phyloP scores from a whole-genome alignment of 1,139 yeast species.

The Ogataea hybrid region DNA sequence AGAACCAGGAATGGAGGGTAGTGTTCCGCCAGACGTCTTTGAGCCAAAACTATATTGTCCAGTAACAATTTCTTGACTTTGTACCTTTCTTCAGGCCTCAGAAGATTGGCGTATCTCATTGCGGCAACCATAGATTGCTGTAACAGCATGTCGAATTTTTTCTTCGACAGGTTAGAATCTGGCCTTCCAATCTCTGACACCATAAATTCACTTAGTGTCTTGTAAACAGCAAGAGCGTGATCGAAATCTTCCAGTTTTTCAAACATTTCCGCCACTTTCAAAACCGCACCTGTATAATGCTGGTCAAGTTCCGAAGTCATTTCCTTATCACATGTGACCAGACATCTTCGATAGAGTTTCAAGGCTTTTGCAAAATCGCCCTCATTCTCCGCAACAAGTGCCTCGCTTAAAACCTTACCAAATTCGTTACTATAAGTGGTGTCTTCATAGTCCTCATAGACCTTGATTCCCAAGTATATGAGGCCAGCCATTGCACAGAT shows the following conservation, averaged over 20 bases:
- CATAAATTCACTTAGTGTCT: slow-evolving; percentile 20
- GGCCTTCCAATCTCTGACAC: slow-evolving; percentile 5
- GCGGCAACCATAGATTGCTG: slow-evolving; percentile 24
- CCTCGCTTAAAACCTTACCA: slow-evolving; percentile 16
- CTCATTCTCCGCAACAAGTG: slow-evolving; percentile 20
- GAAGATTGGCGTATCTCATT: slow-evolving; percentile 24
- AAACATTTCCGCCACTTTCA: slow-evolving; percentile 82
- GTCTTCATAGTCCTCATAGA: slow-evolving; percentile 9
- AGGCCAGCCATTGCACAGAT: background rate
- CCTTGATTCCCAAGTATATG: background rate
- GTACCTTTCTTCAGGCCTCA: slow-evolving; percentile 18
- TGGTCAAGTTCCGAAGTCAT: slow-evolving; percentile 54
- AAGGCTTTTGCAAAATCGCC: slow-evolving; percentile 24
- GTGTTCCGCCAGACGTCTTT: slow-evolving; percentile 21
- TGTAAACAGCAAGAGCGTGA: slow-evolving; percentile 27
- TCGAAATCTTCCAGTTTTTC: slow-evolving; percentile 27
- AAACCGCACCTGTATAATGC: slow-evolving; percentile 79
- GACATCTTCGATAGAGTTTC: slow-evolving; percentile 18
- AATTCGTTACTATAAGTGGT: slow-evolving; percentile 13
- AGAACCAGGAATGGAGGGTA: slow-evolving; percentile 28
- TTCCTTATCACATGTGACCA: slow-evolving; percentile 26
- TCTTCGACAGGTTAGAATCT: background rate
- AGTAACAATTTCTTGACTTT: slow-evolving; percentile 24
- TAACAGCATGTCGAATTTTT: slow-evolving; percentile 20
- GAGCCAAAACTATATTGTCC: slow-evolving; percentile 25